Percentiles rank a stretch among this genome's conserved stretches.
Evolutionary conservation across 176 grass and related monocot genomes (phyloP).

Genomic region (Triticum dicoccoides): DNA sequence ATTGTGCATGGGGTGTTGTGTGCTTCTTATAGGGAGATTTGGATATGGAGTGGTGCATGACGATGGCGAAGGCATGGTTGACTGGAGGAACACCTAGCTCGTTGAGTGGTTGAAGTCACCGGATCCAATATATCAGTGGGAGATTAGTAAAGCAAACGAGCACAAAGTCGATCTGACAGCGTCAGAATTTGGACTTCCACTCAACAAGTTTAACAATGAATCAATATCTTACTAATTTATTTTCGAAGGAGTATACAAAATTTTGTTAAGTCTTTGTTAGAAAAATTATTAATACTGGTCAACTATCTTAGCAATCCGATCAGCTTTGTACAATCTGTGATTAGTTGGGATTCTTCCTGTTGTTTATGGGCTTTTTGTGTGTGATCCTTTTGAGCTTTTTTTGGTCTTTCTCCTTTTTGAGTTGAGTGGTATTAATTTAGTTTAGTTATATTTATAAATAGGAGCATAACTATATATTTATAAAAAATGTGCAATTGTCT

Average conservation of each 20-base stretch:
- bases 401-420: neutral
- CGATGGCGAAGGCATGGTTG: neutral
- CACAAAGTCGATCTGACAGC: neutral
- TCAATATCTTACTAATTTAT: neutral
- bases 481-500: neutral
- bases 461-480: too few relatives aligned
- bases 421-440: neutral
- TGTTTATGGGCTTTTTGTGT: neutral
- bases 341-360: slow-evolving; percentile 4
- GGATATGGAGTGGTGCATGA: slow-evolving; percentile 30
- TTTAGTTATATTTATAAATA: too few relatives aligned
- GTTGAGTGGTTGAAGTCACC: slow-evolving; percentile 45
- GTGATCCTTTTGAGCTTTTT: neutral
- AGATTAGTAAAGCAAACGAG: slow-evolving; percentile 23
- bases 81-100: too few relatives aligned
- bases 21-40: slow-evolving; percentile 1
- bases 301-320: neutral
- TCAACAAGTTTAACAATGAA: neutral
- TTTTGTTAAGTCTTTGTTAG: neutral
- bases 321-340: neutral
- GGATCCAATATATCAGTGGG: slow-evolving; percentile 31
- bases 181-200: neutral
- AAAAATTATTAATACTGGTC: neutral
- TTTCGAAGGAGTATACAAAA: neutral
- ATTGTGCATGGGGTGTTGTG: slow-evolving; percentile 32